phyloP scores from a whole-genome alignment of 495 filamentous ascomycete species.

The Annulohypoxylon stygium region DNA sequence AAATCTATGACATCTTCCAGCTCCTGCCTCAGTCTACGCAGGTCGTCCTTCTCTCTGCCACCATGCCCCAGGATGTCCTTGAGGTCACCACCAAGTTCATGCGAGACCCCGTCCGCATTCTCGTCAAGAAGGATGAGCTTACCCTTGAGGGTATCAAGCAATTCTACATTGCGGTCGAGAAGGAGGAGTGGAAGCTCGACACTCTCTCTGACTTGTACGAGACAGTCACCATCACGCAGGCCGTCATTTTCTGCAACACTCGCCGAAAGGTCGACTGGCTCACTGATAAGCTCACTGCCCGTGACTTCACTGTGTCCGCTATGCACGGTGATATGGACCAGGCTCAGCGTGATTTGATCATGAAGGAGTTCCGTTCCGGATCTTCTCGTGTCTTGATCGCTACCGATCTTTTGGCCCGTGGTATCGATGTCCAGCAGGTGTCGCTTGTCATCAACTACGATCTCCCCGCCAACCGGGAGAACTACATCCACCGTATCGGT shows the following conservation, averaged over 20 bases:
- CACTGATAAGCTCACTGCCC: slow-evolving; percentile 96
- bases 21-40: slow-evolving; percentile 97
- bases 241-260: slow-evolving; percentile 99
- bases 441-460: slow-evolving; percentile 99
- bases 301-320: slow-evolving; percentile 98
- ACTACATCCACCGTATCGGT: slow-evolving; percentile 99
- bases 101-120: slow-evolving; percentile 97
- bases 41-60: slow-evolving; percentile 96
- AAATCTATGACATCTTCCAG: slow-evolving; percentile 99
- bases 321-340: slow-evolving; percentile 99
- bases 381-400: slow-evolving; percentile 98
- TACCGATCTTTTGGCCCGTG: slow-evolving; percentile 96
- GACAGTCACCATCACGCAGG: slow-evolving; percentile 98
- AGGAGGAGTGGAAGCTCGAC: slow-evolving; percentile 99
- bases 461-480: slow-evolving; percentile 97
- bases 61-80: slow-evolving; percentile 98
- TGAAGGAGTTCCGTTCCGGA: slow-evolving; percentile 99
- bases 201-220: slow-evolving; percentile 99
- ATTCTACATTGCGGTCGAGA: slow-evolving; percentile 99
- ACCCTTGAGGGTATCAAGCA: slow-evolving; percentile 99
- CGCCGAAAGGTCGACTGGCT: slow-evolving; percentile 99
- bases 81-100: slow-evolving; percentile 99
- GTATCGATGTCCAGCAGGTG: slow-evolving; percentile 99
- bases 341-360: slow-evolving; percentile 95
- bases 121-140: slow-evolving; percentile 99